phyloP scores from a whole-genome alignment of 305 asterid genomes.

The Fraxinus latifolia region DNA sequence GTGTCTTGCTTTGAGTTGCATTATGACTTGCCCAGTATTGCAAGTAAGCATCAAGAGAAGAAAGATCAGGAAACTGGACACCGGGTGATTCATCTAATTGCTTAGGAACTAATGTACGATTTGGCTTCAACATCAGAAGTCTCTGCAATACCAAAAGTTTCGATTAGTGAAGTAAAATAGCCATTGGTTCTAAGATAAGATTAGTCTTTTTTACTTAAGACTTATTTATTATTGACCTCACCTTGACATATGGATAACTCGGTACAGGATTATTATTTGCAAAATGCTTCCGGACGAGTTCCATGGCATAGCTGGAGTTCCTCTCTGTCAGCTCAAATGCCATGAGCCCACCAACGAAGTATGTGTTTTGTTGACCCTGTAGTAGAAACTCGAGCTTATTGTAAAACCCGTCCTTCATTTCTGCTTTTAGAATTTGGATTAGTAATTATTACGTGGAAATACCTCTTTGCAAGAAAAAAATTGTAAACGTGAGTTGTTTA shows the following conservation, averaged over 20 bases:
- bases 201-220: neutral
- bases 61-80: slow-evolving; percentile 48
- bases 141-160: slow-evolving; percentile 33
- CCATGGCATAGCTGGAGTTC: slow-evolving; percentile 61
- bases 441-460: neutral
- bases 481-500: neutral
- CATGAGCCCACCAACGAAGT: slow-evolving; percentile 71
- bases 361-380: slow-evolving; percentile 68
- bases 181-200: neutral
- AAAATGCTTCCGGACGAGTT: slow-evolving; percentile 57
- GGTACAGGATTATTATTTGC: slow-evolving; percentile 48
- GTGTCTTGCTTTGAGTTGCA: slow-evolving; percentile 39
- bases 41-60: slow-evolving; percentile 50
- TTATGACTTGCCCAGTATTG: slow-evolving; percentile 59
- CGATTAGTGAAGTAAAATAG: neutral
- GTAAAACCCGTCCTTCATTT: slow-evolving; percentile 73
- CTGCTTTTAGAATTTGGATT: slow-evolving; percentile 36
- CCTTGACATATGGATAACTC: slow-evolving; percentile 60
- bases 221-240: slow-evolving; percentile 22
- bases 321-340: slow-evolving; percentile 89
- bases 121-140: slow-evolving; percentile 42
- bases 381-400: slow-evolving; percentile 60
- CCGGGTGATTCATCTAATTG: slow-evolving; percentile 40
- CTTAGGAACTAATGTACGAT: slow-evolving; percentile 20
- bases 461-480: neutral